Percentiles rank a stretch among this genome's conserved stretches.
Evolutionary conservation across 257 asterid genomes (phyloP).

Genomic region (Solanum medicagineum): DNA sequence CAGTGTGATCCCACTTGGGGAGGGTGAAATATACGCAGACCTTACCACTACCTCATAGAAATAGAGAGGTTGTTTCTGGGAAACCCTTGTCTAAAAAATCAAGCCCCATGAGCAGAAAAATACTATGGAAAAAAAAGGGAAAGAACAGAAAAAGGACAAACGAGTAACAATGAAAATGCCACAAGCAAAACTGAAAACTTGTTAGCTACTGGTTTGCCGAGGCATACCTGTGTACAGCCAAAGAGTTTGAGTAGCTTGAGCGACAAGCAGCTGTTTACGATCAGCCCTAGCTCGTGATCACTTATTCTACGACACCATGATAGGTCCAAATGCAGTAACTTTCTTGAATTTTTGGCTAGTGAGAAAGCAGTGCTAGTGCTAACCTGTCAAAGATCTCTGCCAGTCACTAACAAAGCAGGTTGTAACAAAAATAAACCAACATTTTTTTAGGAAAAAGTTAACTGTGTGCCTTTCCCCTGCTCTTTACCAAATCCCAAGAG

Average conservation of each 20-base stretch:
- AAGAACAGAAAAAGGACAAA: no score
- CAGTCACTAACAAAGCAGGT: not conserved
- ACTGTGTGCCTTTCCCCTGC: not conserved
- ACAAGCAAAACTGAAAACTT: not conserved
- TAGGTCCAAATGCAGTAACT: constrained; percentile 51
- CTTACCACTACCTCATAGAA: no score
- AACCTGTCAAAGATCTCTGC: constrained; percentile 16
- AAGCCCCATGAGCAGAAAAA: no score
- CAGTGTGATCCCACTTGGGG: no score
- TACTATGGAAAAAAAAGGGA: no score
- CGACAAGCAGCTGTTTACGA: constrained; percentile 59
- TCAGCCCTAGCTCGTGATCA: constrained; percentile 55
- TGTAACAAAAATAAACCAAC: not conserved
- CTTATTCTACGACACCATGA: constrained; percentile 66
- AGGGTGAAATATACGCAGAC: no score
- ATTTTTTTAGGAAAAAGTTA: not conserved
- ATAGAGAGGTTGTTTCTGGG: no score
- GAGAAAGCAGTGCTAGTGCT: constrained; percentile 53
- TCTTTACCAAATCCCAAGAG: not conserved
- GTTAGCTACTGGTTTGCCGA: not conserved
- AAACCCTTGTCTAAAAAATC: no score
- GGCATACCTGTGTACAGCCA: constrained; percentile 69
- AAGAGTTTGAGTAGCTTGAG: constrained; percentile 66
- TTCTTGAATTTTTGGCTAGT: constrained; percentile 42
- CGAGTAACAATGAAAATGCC: not conserved